phyloP scores from a whole-genome alignment of 1,284 basidiomycete genomes.

The Heterobasidion annosum region DNA sequence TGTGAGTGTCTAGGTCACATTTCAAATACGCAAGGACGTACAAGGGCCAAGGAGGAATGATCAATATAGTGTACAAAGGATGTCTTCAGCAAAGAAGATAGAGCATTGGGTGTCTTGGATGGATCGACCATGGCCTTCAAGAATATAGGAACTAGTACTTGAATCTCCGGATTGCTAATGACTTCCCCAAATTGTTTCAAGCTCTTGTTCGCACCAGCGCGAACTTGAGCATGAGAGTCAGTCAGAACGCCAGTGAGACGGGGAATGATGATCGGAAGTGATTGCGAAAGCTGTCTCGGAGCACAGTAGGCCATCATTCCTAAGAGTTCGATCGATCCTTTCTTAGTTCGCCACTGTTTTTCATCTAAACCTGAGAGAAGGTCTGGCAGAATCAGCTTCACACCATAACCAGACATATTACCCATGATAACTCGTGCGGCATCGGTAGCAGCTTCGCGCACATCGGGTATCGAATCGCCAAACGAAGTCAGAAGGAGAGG shows the following conservation, averaged over 20 bases:
- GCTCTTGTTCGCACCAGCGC: conserved; percentile 88
- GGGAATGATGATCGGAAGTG: conserved; percentile 95
- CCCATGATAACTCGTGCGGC: conserved; percentile 94
- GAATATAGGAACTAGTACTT: conserved; percentile 84
- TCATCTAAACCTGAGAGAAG: conserved; percentile 91
- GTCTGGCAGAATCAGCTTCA: conserved; percentile 92
- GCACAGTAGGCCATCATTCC: conserved; percentile 99
- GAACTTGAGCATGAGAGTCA: conserved; percentile 96
- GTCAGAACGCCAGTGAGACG: conserved; percentile 91
- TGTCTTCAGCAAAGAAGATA: conserved; percentile 82
- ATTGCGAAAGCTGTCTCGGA: conserved; percentile 90
- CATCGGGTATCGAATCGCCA: conserved; percentile 86
- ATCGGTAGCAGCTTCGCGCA: conserved; percentile 92
- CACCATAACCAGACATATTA: conserved; percentile 88
- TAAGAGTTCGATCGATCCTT: conserved; percentile 94
- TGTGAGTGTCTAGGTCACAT: conserved; percentile 7
- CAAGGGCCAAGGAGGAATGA: conserved; percentile 93
- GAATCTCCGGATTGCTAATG: conserved; percentile 91
- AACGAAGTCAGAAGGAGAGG: conserved; percentile 85
- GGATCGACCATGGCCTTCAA: conserved; percentile 97
- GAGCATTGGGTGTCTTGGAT: conserved; percentile 80
- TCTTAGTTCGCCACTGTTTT: conserved; percentile 99
- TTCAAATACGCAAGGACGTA: conserved; percentile 25
- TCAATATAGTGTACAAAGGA: conserved; percentile 99
- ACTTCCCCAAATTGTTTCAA: conserved; percentile 98